A percentile compares a stretch with the other conserved stretches of the same genome.
These are phyloP conservation scores for Filobasidium wieringae DNA, from an alignment of 768 basidiomycete species.

Conservation along the genomic window DNA sequence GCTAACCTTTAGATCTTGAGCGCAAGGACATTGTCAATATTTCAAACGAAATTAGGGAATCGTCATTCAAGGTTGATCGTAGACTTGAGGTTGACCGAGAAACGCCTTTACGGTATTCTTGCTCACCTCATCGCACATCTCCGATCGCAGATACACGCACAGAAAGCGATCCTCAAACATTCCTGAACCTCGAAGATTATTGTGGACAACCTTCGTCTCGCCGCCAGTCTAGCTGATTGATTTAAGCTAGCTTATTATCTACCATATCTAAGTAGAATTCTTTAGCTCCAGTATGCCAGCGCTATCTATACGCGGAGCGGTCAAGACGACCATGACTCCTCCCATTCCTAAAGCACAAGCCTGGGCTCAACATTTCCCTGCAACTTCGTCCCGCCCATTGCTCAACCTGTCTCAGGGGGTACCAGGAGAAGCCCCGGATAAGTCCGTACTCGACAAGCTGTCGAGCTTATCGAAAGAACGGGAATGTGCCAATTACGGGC, in stretches of 20 bases:
- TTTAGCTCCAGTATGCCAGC: neutral
- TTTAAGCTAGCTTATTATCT: neutral
- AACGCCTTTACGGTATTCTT: too few relatives aligned
- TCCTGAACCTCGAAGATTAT: too few relatives aligned
- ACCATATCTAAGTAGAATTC: neutral
- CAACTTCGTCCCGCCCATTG: constrained; percentile 40
- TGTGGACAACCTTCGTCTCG: too few relatives aligned
- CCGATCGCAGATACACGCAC: too few relatives aligned
- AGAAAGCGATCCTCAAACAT: too few relatives aligned
- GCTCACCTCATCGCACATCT: too few relatives aligned
- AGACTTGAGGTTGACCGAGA: too few relatives aligned
- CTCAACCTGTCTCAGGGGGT: constrained; percentile 66
- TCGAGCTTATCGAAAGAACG: constrained; percentile 43
- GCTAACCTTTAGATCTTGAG: too few relatives aligned
- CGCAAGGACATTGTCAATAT: too few relatives aligned
- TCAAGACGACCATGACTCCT: neutral
- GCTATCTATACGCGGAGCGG: neutral
- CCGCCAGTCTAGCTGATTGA: too few relatives aligned
- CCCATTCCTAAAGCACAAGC: constrained; percentile 32
- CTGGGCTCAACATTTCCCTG: constrained; percentile 26
- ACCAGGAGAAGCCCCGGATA: constrained; percentile 56
- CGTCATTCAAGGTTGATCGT: too few relatives aligned
- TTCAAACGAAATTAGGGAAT: too few relatives aligned
- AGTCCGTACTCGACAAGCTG: constrained; percentile 46
- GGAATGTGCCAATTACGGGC: constrained; percentile 46